Evolutionary conservation across 495 filamentous ascomycete genomes (phyloP).

Genomic region (Xylaria scruposa): DNA sequence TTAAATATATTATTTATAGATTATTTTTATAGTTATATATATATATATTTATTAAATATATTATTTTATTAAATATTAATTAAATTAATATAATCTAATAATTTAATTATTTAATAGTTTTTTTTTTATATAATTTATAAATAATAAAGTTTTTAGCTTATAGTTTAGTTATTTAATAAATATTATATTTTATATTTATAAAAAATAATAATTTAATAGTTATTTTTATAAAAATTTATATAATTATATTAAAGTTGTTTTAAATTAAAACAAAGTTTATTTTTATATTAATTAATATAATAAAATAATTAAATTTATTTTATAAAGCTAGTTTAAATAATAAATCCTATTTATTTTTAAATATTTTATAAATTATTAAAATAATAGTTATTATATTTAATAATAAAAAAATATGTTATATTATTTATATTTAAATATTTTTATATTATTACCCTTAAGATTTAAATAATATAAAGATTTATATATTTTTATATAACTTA

Average conservation of each 20-base stretch:
- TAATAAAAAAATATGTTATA: background rate
- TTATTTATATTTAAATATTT: slow-evolving; percentile 8
- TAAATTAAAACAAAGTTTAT: background rate
- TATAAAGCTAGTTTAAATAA: too few species aligned
- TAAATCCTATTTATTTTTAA: background rate
- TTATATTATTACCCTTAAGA: background rate
- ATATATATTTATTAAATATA: slow-evolving; percentile 4
- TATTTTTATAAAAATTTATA: background rate
- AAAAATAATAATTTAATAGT: background rate
- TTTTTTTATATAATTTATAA: slow-evolving; percentile 5
- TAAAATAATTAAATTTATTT: too few species aligned
- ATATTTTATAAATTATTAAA: background rate
- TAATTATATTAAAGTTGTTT: background rate
- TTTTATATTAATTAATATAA: background rate
- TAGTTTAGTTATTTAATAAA: background rate
- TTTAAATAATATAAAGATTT: slow-evolving; percentile 5
- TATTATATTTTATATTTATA: background rate
- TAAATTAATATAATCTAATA: background rate
- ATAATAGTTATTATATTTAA: background rate
- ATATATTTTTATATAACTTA: background rate
- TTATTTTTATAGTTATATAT: background rate
- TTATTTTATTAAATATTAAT: background rate
- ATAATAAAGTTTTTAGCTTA: background rate
- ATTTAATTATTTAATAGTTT: background rate
- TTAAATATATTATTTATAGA: background rate